Base-by-base conservation (phyloP, 2,329 filamentous ascomycete genomes). In the Diplodia corticola region DNA sequence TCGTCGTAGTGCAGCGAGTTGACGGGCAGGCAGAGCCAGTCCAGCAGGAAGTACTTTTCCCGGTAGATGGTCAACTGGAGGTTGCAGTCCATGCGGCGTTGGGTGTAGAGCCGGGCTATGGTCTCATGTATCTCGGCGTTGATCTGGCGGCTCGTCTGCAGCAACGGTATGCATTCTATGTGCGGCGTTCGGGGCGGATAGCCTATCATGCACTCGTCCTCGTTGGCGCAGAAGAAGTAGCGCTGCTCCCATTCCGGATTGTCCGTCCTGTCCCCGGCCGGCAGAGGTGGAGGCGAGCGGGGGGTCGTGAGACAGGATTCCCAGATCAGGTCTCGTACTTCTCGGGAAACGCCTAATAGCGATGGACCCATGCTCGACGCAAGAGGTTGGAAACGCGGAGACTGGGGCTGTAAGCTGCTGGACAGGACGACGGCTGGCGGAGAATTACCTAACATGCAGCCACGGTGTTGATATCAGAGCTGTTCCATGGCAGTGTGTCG, bases 61-160 rank as follows among this genome's bases (percentile, higher is more conserved):
- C 40, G 50, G 37, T 46, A 46, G 24, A 55, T 33, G 24, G 28
- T 53, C 17, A 55, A 3, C 22, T 48, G 51, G 10, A 64, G 22
- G 1, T 33, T n/a, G 33, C 61, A 33, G 61, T 48, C 22, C 49
- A 64, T 44, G 24, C 49, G 49, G 26, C 40, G 35, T 12, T 64
- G 61, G 5, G 61, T 44, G 24, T 48, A 55, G 24, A 64, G 61
- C 15, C 61, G 61, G n/a, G 37, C 37, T 12, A 64, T 64, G 0
- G 61, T 48, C 50, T 53, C 61, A n/a, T 46, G 61, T 2, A 64
- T 24, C 35, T 64, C 61, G 61, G 61, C 50, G 37, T 64, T 64
- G 50, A 55, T 24, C 9, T 53, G 49, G 13, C 50, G 61, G 26
- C 35, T 55, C 24, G 51, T 54, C 20, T 44, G 50, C n/a, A 64